phyloP scores from a whole-genome alignment of 83 land plant genomes.

The Picea abies region DNA sequence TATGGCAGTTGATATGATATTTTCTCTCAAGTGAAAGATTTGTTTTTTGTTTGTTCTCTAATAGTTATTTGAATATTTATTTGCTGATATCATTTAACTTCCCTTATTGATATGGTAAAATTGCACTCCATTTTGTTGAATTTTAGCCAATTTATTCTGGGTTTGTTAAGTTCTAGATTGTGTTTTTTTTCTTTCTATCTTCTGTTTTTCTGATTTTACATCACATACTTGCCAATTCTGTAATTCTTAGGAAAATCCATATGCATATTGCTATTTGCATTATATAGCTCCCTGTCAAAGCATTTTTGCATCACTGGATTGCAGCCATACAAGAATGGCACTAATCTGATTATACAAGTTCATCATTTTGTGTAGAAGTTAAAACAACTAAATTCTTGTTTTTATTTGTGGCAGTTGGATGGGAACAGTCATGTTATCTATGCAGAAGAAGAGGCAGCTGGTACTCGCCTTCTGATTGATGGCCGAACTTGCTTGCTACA shows the following conservation, averaged over 20 bases:
- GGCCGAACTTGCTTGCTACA: slow-evolving; percentile 98
- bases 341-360: not conserved
- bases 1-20: not conserved
- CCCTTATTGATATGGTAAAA: not conserved
- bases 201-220: not conserved
- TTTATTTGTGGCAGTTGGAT: slow-evolving; percentile 68
- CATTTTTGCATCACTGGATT: not conserved
- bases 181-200: not conserved
- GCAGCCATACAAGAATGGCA: not conserved
- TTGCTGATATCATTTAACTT: not conserved
- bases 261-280: not conserved
- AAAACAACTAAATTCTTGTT: not conserved
- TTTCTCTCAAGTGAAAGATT: not conserved
- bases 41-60: not conserved
- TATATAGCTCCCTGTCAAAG: not conserved
- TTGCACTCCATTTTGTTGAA: not conserved
- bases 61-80: not conserved
- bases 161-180: not conserved
- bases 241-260: not conserved
- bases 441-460: slow-evolving; percentile 99
- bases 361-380: not conserved
- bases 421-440: slow-evolving; percentile 97
- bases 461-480: slow-evolving; percentile 97
- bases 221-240: not conserved
- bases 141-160: not conserved